Percentiles rank a stretch among this genome's conserved stretches.
These are phyloP conservation scores for Suhomyces choctaworum DNA, from an alignment of 1,139 yeast genomes.

Conservation along the genomic window DNA sequence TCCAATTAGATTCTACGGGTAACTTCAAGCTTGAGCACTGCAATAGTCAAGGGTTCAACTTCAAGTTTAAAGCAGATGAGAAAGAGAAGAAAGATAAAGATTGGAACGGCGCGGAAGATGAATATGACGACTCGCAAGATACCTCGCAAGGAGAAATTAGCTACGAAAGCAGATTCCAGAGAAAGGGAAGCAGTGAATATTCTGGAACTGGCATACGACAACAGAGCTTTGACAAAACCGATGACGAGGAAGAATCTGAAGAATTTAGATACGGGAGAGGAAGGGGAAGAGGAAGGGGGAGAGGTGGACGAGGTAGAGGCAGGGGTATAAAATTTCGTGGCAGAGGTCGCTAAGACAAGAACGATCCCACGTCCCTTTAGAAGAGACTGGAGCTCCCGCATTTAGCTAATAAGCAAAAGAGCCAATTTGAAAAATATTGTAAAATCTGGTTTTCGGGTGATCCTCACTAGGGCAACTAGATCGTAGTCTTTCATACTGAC, in stretches of 20 bases:
- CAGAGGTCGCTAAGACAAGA: slow-evolving; percentile 4
- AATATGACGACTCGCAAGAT: slow-evolving; percentile 12
- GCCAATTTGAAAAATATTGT: no score
- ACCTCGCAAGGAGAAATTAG: slow-evolving; percentile 4
- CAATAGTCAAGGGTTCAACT: slow-evolving; percentile 38
- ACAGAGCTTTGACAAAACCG: slow-evolving; percentile 12
- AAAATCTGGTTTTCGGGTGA: no score
- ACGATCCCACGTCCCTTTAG: no score
- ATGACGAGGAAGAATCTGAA: slow-evolving; percentile 13
- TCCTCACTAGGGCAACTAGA: no score
- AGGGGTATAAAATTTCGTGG: slow-evolving; percentile 2
- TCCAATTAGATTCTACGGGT: slow-evolving; percentile 26
- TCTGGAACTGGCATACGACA: slow-evolving; percentile 17
- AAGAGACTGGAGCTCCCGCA: no score
- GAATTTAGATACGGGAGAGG: slow-evolving; percentile 19
- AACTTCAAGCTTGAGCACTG: slow-evolving; percentile 32
- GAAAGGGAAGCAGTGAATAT: slow-evolving; percentile 15
- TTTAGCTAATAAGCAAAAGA: no score
- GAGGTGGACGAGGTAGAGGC: slow-evolving; percentile 12
- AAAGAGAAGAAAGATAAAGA: slow-evolving; percentile 5
- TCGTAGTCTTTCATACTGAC: no score
- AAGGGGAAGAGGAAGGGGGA: slow-evolving; percentile 18
- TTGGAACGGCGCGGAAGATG: slow-evolving; percentile 7
- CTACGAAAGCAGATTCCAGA: slow-evolving; percentile 2
- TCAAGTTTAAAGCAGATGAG: slow-evolving; percentile 25